Percentiles rank a stretch among this genome's conserved stretches.
phyloP scores from a whole-genome alignment of 345 rosid genomes.

The Melaleuca quinquenervia region DNA sequence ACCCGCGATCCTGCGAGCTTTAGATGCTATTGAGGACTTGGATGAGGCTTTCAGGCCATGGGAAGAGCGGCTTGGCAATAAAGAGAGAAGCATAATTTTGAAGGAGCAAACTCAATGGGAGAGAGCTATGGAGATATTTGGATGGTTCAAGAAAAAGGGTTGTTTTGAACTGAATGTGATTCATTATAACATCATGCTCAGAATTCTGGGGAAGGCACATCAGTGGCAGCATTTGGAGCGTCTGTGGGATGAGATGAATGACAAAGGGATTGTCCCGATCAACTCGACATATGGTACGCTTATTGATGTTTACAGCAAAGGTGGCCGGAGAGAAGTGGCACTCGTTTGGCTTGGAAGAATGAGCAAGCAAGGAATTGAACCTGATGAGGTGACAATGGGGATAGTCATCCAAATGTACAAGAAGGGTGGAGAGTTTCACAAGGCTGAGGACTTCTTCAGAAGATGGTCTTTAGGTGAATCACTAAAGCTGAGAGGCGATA shows the following conservation, averaged over 20 bases:
- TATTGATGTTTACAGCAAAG: constrained; percentile 81
- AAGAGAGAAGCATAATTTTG: constrained; percentile 76
- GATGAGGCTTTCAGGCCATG: constrained; percentile 74
- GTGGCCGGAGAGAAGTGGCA: constrained; percentile 52
- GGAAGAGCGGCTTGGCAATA: constrained; percentile 60
- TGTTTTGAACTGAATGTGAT: constrained; percentile 76
- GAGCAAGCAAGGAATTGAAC: constrained; percentile 61
- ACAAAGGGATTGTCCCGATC: constrained; percentile 35
- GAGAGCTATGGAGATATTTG: constrained; percentile 77
- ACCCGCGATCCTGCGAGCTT: constrained; percentile 58
- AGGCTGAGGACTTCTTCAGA: constrained; percentile 74
- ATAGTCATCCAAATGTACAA: constrained; percentile 80
- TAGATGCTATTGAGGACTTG: constrained; percentile 44
- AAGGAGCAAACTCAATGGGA: constrained; percentile 82
- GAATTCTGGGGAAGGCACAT: constrained; percentile 61
- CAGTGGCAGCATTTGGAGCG: constrained; percentile 49
- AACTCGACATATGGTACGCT: constrained; percentile 83
- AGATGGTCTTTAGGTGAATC: constrained; percentile 50
- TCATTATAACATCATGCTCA: constrained; percentile 72
- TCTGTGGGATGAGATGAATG: constrained; percentile 63
- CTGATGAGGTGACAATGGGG: constrained; percentile 80
- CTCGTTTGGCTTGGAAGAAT: constrained; percentile 70
- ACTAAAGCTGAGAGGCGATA: constrained; percentile 9
- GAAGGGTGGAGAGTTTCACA: constrained; percentile 61
- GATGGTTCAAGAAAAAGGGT: constrained; percentile 66